These are phyloP conservation scores for Collybiopsis confluens DNA, from an alignment of 768 basidiomycete genomes.

Conservation along the genomic window DNA sequence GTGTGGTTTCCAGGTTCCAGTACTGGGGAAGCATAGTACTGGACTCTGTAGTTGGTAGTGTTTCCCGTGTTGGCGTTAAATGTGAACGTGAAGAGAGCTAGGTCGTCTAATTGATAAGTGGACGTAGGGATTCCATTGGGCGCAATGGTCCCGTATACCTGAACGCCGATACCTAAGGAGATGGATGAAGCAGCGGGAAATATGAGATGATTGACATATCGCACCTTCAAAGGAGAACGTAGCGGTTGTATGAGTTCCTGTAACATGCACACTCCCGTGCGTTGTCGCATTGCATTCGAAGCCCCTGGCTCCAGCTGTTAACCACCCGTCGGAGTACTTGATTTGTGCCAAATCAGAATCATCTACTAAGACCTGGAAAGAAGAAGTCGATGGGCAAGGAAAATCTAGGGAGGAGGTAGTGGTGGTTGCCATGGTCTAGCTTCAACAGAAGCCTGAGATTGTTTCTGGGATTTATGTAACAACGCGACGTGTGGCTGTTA, in stretches of 20 bases:
- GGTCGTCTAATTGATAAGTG: not conserved
- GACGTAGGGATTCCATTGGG: not conserved
- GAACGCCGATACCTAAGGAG: not conserved
- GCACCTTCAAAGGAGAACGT: not conserved
- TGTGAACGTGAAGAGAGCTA: not conserved
- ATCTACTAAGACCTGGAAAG: too few relatives aligned
- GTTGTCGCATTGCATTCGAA: not conserved
- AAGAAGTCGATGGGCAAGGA: too few relatives aligned
- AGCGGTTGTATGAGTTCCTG: not conserved
- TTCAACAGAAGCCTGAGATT: not conserved
- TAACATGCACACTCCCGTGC: not conserved
- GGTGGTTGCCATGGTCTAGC: not conserved
- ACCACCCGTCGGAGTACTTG: not conserved
- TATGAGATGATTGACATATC: not conserved
- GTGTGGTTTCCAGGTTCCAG: not conserved
- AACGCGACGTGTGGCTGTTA: too few relatives aligned
- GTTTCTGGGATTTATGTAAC: too few relatives aligned
- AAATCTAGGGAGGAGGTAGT: too few relatives aligned
- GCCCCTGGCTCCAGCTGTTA: not conserved
- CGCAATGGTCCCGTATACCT: not conserved
- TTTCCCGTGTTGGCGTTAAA: not conserved
- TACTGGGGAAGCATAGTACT: not conserved
- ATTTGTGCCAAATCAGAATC: not conserved
- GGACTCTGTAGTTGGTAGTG: not conserved
- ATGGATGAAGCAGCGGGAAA: not conserved